A percentile compares a stretch with the other conserved stretches of the same genome.
Evolutionary conservation across 495 filamentous ascomycete species (phyloP).

Genomic region (Thermochaetoides thermophila): DNA sequence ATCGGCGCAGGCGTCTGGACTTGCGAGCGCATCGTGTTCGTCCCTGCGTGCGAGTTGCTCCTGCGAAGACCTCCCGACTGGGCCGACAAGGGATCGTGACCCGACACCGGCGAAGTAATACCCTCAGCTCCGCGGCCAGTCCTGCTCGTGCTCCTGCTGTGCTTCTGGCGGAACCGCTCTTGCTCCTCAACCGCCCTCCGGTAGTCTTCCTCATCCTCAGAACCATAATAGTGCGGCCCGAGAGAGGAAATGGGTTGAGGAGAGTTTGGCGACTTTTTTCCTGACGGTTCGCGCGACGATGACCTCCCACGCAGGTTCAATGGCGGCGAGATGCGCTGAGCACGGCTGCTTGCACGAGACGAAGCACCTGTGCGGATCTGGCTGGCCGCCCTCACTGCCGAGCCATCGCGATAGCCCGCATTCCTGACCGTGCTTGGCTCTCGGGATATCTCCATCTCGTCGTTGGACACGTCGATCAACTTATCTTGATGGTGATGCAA

Average conservation of each 20-base stretch:
- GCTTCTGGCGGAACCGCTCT: constrained; percentile 44
- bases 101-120: constrained; percentile 12
- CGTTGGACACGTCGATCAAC: constrained; percentile 12
- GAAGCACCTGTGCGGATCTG: too few species aligned
- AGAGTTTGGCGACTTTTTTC: constrained; percentile 63
- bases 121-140: constrained; percentile 7
- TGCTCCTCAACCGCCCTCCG: constrained; percentile 44
- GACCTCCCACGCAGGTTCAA: constrained; percentile 40
- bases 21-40: constrained; percentile 8
- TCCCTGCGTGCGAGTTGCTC: constrained; percentile 12
- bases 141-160: constrained; percentile 45
- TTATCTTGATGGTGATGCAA: neutral
- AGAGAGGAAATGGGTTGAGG: constrained; percentile 51
- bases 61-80: constrained; percentile 38
- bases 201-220: constrained; percentile 47
- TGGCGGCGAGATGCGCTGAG: constrained; percentile 31
- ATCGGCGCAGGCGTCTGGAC: constrained; percentile 19
- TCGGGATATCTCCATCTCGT: constrained; percentile 19
- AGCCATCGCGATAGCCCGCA: constrained; percentile 18
- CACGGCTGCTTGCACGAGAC: too few species aligned
- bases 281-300: constrained; percentile 35
- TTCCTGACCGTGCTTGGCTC: constrained; percentile 31
- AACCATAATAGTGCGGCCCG: constrained; percentile 24
- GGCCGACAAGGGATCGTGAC: constrained; percentile 16
- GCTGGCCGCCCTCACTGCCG: too few species aligned